Evolutionary conservation across 2,329 filamentous ascomycete genomes (phyloP), one percentile per base, ranked within the genome.

Genomic region (Ceratocystis diversiconidia): DNA sequence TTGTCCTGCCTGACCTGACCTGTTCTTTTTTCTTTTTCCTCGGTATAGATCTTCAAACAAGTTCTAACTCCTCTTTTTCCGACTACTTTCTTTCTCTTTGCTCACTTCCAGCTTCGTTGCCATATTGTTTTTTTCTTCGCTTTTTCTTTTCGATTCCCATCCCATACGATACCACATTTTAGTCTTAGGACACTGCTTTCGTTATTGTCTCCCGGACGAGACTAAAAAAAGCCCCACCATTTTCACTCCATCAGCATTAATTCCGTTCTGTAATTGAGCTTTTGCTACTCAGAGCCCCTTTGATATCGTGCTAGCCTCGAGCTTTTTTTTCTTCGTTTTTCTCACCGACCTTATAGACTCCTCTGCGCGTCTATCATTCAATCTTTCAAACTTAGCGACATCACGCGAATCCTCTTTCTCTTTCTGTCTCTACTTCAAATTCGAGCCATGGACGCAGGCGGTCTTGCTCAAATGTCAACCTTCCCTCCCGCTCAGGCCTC

Each of bases 391-490:
- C 61, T 36, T 36, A 48, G 61, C 36, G 36, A 41, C 36, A 41
- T 41, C 36, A 41, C 25, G n/a, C 59, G 22, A 59, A 63, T 61
- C 44, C 61, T 41, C 55, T 68, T 64, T 50, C 44, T 19, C 19
- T 61, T 65, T 65, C 61, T 25, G 17, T 36, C 44, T 36, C 19
- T 32, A 19, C 25, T 50, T 62, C 46, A 25, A 36, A 32, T 19
- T 73, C 78, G 79, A 81, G 78, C 76, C 71, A 87, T 95, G 87
- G 88, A 96, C 92, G 87, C 92, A 85, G 92, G 92, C 84, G 90
- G 91, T 94, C 90, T 96, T 81, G 88, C 91, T 94, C 91, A 68
- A 68, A 97, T 97, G 92, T 89, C 90, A 80, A 92, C 90, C 76
- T 89, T 89, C 76, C 79, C 82, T 75, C 81, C 87, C 75, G 83